Base-by-base conservation (phyloP, 257 asterid species). In the Solanum pimpinellifolium region DNA sequence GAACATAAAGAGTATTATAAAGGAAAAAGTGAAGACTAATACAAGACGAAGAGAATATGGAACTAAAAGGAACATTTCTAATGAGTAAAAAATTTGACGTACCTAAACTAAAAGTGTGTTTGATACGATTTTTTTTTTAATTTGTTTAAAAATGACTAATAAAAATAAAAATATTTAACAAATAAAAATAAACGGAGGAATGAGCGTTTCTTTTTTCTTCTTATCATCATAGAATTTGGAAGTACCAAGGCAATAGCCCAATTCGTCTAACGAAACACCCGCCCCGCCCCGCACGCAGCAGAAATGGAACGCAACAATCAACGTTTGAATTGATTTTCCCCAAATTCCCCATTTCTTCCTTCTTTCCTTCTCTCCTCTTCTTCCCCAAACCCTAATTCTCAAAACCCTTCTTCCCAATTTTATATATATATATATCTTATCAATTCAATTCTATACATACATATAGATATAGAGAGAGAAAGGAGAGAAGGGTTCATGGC, bases 401-500 rank as follows among this genome's bases (percentile, higher is more conserved):
- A 56, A 44, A 77, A 46, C 37, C 60, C n/a, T 15, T 56, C 84
- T n/a, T 52, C 20, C 20, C 27, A 76, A 42, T 21, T n/a, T 21
- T n/a, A 33, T 18, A 33, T 20, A 21, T 20, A 20, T 11, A 23
- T 41, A 42, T n/a, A 76, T 76, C 72, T 3, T 16, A n/a, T 83
- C 74, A 59, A 83, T 52, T 47, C 86, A 83, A 83, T 49, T 52
- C 72, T 16, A 16, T 62, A 27, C 77, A 68, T 29, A 25, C 11
- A 29, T 41, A 68, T 11, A 85, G 52, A 42, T 18, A 69, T 44
- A 85, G 11, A 72, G 14, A 49, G 49, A 83, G 41, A 39, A 23
- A 46, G 72, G 33, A 33, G 78, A 46, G 56, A 85, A 35, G 41
- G 25, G 27, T 37, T 82, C 60, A 93, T 92, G 97, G 97, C 95